Base-by-base conservation (phyloP, 495 filamentous ascomycete species). In the Mytilinidion resinicola region DNA sequence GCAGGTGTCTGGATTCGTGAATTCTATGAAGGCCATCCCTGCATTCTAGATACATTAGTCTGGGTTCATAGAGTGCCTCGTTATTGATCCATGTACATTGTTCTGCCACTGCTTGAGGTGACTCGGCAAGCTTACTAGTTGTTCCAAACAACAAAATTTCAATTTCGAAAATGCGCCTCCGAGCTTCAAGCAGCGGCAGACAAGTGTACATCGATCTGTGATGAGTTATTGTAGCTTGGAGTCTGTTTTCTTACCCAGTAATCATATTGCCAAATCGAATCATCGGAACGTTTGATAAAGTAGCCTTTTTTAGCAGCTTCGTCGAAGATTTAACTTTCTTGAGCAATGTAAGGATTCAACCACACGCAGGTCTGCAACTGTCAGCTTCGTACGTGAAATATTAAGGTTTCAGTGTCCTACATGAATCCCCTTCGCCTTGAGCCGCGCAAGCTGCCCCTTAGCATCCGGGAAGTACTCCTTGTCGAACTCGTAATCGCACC, bases 401-500 rank as follows among this genome's bases (percentile, higher is more conserved):
- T 3, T 2, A 6, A 30, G 25, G 6, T 2, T 30, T 30, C 6
- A 6, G 25, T 30, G 6, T 2, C 25, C 6, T 6, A 30, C 25
- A 41, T 80, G 78, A 54, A 85, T 75, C 1, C 80, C 78, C 0
- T 79, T 75, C 1, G 81, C 80, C 59, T 84, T 85, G n/a, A 87
- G 67, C 1, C 82, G 74, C 15, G 75, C 63, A 56, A 87, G 78
- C 63, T 83, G 81, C 1, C 73, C 80, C 20, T 72, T 73, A 6
- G 84, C 80, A 61, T 88, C 82, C 0, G 83, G 85, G 64, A 88
- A 88, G 72, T 81, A 81, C 35, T 82, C 78, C 2, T 73, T 58
- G 60, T 85, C 83, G 64, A 87, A 88, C 21, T 81, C 77, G 48
- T 87, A 87, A 66, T 88, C 84, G 59, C 82, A 84, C 85, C 84